Evolutionary conservation across 805 yeast species (phyloP), one percentile per base, ranked within the genome.

Genomic region (Middelhovenomyces tepae): DNA sequence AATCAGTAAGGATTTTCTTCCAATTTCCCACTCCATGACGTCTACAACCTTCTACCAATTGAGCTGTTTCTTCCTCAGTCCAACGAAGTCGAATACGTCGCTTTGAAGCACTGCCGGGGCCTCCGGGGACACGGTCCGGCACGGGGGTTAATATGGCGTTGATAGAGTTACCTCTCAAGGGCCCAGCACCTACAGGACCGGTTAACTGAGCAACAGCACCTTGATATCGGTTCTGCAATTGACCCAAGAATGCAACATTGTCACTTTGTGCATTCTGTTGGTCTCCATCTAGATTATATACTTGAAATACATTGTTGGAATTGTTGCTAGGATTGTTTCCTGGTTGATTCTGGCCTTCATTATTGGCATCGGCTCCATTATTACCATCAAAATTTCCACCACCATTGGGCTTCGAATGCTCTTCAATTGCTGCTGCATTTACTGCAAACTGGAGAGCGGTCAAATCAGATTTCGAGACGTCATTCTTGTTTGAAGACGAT

Each of bases 1-100:
- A 58, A 40, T 63, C 69, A 13, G 56, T 57, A 28, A 63, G 50
- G 20, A 63, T 63, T 50, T 64, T 64, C 43, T 63, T 63, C 69
- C 69, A 63, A 51, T 64, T 63, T 33, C 68, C 68, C 6, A 60
- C 65, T 4, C 65, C 65, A 39, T 59, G 60, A 22, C 50, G 50
- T 35, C 51, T 54, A 46, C 69, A 64, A 25, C 69, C 69, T 26
- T 59, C 59, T 51, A 64, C 50, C 5, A 63, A 52, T 36, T 59
- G 54, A 14, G 53, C 52, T 4, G 69, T 63, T 44, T 63, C 69
- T 34, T 53, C 56, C 28, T 59, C 64, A 18, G 65, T 53, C 69
- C 69, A 63, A n/a, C 56, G 54, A 7, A 53, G 43, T 2, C 62
- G 51, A 9, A 54, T 53, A n/a, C 62, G 51, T 10, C 62, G 49